These are phyloP conservation scores for Agapanthus africanus DNA, from an alignment of 106 monocot species.

Conservation along the genomic window DNA sequence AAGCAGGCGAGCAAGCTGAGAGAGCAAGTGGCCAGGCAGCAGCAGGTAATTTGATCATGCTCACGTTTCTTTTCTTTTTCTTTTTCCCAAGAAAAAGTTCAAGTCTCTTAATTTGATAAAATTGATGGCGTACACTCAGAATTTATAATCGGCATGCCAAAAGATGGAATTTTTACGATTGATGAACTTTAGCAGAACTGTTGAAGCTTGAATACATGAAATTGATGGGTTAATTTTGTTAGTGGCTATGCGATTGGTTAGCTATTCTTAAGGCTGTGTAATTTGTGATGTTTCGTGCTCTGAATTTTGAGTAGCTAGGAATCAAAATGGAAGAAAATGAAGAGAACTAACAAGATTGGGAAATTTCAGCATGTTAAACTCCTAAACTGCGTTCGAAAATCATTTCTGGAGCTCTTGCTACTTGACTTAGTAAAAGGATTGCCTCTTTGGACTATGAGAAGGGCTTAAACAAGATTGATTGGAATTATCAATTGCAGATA, in stretches of 20 bases:
- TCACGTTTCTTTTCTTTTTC: background rate
- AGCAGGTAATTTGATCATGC: slow-evolving; percentile 24
- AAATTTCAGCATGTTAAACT: background rate
- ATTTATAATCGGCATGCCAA: no score
- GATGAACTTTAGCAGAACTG: no score
- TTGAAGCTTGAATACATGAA: no score
- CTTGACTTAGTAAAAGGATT: background rate
- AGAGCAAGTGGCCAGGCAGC: slow-evolving; percentile 58
- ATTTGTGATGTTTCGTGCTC: background rate
- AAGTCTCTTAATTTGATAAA: no score
- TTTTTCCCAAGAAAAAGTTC: no score
- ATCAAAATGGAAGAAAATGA: background rate
- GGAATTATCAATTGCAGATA: no score
- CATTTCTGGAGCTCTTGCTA: background rate
- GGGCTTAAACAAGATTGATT: no score
- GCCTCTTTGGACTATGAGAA: no score
- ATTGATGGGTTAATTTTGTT: background rate
- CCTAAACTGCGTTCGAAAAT: background rate
- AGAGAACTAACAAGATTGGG: background rate
- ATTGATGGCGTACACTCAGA: no score
- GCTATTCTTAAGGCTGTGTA: no score
- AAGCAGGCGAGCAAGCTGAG: slow-evolving; percentile 71
- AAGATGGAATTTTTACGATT: no score
- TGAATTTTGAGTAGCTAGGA: background rate
- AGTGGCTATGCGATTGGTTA: no score